Evolutionary conservation across 345 rosid genomes (phyloP).

Genomic region (Populus pruinosa): DNA sequence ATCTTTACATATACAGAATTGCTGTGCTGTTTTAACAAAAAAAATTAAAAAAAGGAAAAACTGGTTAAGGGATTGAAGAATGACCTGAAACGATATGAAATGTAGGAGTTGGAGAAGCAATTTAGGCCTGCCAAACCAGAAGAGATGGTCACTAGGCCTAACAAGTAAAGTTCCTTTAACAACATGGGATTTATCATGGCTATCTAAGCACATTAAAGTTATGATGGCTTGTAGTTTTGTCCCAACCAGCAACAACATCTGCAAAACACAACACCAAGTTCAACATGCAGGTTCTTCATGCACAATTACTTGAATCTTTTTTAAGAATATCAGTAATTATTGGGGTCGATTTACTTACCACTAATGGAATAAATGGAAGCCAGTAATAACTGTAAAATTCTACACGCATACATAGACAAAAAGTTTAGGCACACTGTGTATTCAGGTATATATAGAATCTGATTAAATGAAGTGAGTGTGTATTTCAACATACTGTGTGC

Average conservation of each 20-base stretch:
- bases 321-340: background rate
- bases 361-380: conserved; percentile 77
- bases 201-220: conserved; percentile 54
- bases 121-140: conserved; percentile 58
- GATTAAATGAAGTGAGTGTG: background rate
- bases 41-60: background rate
- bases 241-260: conserved; percentile 57
- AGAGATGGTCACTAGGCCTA: conserved; percentile 53
- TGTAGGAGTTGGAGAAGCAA: conserved; percentile 53
- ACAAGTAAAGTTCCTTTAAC: conserved; percentile 58
- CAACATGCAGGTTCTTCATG: background rate
- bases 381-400: conserved; percentile 57
- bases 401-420: conserved; percentile 20
- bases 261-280: background rate
- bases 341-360: conserved; percentile 40
- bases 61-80: background rate
- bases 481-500: conserved; percentile 47
- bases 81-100: conserved; percentile 58
- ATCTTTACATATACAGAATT: background rate
- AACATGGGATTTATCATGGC: conserved; percentile 43
- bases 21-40: background rate
- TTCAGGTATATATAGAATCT: background rate
- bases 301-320: background rate
- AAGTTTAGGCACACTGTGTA: background rate
- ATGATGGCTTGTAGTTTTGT: conserved; percentile 55